These are phyloP conservation scores for Phytophthora citricola DNA, from an alignment of 352 stramenopile species.

Conservation along the genomic window DNA sequence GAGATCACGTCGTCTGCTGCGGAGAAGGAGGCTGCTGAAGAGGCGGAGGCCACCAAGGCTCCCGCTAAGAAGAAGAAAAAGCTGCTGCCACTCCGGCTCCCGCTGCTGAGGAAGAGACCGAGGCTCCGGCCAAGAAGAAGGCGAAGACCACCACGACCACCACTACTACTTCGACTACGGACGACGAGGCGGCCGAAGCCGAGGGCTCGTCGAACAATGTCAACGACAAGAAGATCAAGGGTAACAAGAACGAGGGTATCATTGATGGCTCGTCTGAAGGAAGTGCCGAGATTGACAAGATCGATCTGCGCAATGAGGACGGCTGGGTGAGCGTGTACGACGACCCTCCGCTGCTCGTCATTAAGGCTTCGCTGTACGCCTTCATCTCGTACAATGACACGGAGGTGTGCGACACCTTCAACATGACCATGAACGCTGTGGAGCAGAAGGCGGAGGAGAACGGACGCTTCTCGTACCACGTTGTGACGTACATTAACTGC, in stretches of 20 bases:
- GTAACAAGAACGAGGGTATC: slow-evolving; percentile 76
- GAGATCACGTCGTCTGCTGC: slow-evolving; percentile 12
- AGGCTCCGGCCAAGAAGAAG: slow-evolving; percentile 21
- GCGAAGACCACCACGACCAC: slow-evolving; percentile 7
- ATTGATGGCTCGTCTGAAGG: slow-evolving; percentile 83
- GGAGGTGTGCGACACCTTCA: slow-evolving; percentile 83
- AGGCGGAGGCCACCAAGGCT: slow-evolving; percentile 48
- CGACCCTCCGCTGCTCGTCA: slow-evolving; percentile 76
- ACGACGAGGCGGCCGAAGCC: slow-evolving; percentile 6
- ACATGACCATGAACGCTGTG: slow-evolving; percentile 87
- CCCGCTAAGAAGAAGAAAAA: slow-evolving; percentile 41
- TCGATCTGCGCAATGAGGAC: slow-evolving; percentile 75
- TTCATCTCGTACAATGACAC: slow-evolving; percentile 90
- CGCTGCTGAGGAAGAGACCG: slow-evolving; percentile 7
- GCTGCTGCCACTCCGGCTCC: slow-evolving; percentile 9
- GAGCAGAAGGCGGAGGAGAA: slow-evolving; percentile 84
- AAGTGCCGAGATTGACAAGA: slow-evolving; percentile 86
- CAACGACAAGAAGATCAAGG: slow-evolving; percentile 78
- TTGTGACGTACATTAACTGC: slow-evolving; percentile 88
- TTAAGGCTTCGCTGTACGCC: slow-evolving; percentile 86
- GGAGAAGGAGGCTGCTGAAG: slow-evolving; percentile 49
- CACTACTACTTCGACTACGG: slow-evolving; percentile 4
- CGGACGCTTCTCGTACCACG: slow-evolving; percentile 77
- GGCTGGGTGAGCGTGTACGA: slow-evolving; percentile 87
- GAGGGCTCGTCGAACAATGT: slow-evolving; percentile 27